Conservation (phyloP, 23 red algal genomes). For the Gracilariopsis chorda region DNA sequence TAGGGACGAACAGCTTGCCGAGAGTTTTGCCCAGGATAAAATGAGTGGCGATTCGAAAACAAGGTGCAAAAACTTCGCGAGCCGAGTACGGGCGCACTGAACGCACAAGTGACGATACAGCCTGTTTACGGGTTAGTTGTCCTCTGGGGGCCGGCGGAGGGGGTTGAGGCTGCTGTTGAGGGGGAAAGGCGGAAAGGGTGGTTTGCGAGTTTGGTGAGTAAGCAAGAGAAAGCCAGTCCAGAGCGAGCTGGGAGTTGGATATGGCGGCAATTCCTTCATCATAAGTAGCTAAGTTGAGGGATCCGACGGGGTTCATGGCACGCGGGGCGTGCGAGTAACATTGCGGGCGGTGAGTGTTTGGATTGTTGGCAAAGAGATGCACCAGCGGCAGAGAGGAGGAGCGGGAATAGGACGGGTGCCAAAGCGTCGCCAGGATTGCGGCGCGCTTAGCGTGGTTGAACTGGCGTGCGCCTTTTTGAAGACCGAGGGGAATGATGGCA, state of each 20-base stretch:
- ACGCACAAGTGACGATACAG: neutral
- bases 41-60: slow-evolving; percentile 18
- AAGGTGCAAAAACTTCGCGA: slow-evolving; percentile 25
- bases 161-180: neutral
- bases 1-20: slow-evolving; percentile 14
- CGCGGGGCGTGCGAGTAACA: slow-evolving; percentile 45
- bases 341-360: neutral
- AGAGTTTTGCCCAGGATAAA: slow-evolving; percentile 20
- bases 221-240: slow-evolving; percentile 48
- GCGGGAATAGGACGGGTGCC: neutral
- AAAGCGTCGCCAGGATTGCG: neutral
- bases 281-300: slow-evolving; percentile 52
- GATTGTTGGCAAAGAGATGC: neutral
- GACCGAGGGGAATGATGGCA: too few species aligned
- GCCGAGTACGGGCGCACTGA: slow-evolving; percentile 23
- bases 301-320: slow-evolving; percentile 69
- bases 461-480: too few species aligned
- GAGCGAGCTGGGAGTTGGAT: slow-evolving; percentile 4
- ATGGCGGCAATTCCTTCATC: slow-evolving; percentile 58
- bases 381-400: neutral
- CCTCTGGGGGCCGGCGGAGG: neutral
- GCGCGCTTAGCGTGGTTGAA: neutral
- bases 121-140: slow-evolving; percentile 15
- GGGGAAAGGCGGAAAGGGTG: neutral
- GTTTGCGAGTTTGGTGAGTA: neutral